Base-by-base conservation (phyloP, 306 rosid species). In the Comarum palustre region DNA sequence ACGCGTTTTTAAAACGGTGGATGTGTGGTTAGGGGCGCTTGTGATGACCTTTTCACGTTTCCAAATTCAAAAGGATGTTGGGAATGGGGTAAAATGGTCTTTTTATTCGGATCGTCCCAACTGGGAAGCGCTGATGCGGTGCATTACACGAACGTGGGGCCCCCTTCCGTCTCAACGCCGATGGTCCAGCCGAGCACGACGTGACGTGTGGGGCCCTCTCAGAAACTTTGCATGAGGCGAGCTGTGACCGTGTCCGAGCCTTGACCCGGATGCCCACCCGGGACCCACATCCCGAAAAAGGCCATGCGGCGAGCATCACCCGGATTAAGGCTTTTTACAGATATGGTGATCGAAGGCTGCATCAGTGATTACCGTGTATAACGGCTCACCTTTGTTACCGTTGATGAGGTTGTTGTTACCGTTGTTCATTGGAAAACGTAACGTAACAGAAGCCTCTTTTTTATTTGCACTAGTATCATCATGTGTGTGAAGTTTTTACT, bases 131-230 rank as follows among this genome's bases (percentile, higher is more conserved):
- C 2, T 68, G 69, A 83, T 66, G 82, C 91, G 84, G 88, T 81
- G 91, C 82, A 76, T 76, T 48, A 66, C 79, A 77, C 73, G 67
- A 25, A 24, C 71, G 68, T 76, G 79, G 82, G 86, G 17, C 79
- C 15, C 69, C 5, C 69, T 0, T 12, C 24, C 12, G 1, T 47
- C 27, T 39, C 41, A 61, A n/a, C 79, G 86, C 81, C 84, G 80
- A 77, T 70, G 67, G 79, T 83, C 80, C 80, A 81, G 85, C 75
- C 68, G 75, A 15, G 64, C 63, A 39, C 5, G 82, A 79, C 71
- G 46, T 66, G 84, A 79, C 83, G 71, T 81, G 85, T 84, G 89
- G 90, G 84, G 2, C 86, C 83, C 82, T 0, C 83, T 5, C 14
- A 2, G 29, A 10, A 15, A 29, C 9, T 45, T 39, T 61, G 32